A percentile compares a stretch with the other conserved stretches of the same genome.
These are phyloP conservation scores for Blastocystis sp. DNA, from an alignment of 352 stramenopile species.

Conservation along the genomic window DNA sequence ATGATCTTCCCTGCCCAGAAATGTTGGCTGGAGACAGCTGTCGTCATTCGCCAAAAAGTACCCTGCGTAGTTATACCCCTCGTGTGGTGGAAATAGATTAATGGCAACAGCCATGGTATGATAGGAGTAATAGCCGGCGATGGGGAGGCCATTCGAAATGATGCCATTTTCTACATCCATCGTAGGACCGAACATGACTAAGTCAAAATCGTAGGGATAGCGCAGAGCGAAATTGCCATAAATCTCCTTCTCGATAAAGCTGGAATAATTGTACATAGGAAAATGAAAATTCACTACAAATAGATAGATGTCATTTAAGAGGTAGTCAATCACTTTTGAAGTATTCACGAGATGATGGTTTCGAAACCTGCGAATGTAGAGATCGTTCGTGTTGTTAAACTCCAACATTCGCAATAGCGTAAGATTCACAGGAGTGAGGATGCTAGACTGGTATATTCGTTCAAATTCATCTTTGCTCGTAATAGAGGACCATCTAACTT, in stretches of 20 bases:
- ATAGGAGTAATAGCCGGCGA: background rate
- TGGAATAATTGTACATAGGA: background rate
- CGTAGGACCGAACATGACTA: background rate
- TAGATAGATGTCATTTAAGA: background rate
- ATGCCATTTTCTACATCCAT: background rate
- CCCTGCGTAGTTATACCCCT: background rate
- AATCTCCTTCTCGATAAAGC: background rate
- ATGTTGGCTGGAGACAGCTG: background rate
- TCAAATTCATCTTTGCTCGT: too few species aligned
- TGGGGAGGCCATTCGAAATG: background rate
- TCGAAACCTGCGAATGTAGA: background rate
- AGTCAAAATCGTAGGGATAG: constrained; percentile 10
- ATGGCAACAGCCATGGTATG: background rate
- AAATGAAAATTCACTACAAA: constrained; percentile 34
- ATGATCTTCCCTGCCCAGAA: background rate
- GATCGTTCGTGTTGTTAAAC: too few species aligned
- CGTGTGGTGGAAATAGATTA: background rate
- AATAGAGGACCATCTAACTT: too few species aligned
- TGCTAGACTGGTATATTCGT: too few species aligned
- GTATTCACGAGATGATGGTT: background rate
- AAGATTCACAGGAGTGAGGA: background rate
- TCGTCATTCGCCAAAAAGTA: constrained; percentile 2
- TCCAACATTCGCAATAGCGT: background rate
- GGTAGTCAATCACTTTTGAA: background rate
- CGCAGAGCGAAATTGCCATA: background rate